Percentiles rank a stretch among this genome's conserved stretches.
Evolutionary conservation across 2,329 filamentous ascomycete species (phyloP).

Genomic region (Pseudocercospora crystallina): DNA sequence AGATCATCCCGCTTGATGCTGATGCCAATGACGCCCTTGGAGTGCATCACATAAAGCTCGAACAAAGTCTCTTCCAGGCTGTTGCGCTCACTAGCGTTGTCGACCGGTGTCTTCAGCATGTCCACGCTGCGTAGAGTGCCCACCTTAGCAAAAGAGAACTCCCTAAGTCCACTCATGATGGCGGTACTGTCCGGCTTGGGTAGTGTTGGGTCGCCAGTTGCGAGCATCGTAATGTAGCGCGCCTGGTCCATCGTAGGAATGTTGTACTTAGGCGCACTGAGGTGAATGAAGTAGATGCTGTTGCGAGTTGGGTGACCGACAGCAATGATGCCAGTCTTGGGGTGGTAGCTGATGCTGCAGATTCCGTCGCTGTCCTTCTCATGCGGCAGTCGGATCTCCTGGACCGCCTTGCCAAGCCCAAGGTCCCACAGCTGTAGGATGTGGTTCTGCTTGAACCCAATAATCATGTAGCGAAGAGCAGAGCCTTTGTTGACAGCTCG

Average conservation of each 20-base stretch:
- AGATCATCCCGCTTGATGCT: slow-evolving; percentile 84
- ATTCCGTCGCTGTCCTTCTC: slow-evolving; percentile 81
- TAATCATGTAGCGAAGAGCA: slow-evolving; percentile 90
- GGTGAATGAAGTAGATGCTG: slow-evolving; percentile 93
- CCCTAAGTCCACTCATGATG: slow-evolving; percentile 93
- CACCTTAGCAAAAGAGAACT: slow-evolving; percentile 87
- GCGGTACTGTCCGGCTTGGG: slow-evolving; percentile 91
- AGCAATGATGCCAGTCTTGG: slow-evolving; percentile 86
- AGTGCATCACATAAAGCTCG: slow-evolving; percentile 96
- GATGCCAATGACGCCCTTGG: slow-evolving; percentile 89
- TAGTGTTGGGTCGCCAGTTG: slow-evolving; percentile 68
- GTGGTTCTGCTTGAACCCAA: slow-evolving; percentile 99
- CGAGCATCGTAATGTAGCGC: slow-evolving; percentile 77
- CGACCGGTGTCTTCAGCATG: slow-evolving; percentile 69
- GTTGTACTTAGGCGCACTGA: slow-evolving; percentile 91
- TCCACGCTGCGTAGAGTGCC: slow-evolving; percentile 87
- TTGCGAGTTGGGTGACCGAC: slow-evolving; percentile 96
- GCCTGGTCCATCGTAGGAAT: slow-evolving; percentile 80
- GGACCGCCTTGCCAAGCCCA: slow-evolving; percentile 88
- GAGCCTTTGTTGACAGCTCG: slow-evolving; percentile 87
- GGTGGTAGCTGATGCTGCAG: slow-evolving; percentile 94
- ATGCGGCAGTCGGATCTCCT: slow-evolving; percentile 95
- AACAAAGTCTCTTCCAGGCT: slow-evolving; percentile 75
- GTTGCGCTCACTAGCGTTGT: slow-evolving; percentile 52
- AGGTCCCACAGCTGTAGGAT: slow-evolving; percentile 98